Base-by-base conservation (phyloP, 23 red algal species). In the Gracilaria gracilis region DNA sequence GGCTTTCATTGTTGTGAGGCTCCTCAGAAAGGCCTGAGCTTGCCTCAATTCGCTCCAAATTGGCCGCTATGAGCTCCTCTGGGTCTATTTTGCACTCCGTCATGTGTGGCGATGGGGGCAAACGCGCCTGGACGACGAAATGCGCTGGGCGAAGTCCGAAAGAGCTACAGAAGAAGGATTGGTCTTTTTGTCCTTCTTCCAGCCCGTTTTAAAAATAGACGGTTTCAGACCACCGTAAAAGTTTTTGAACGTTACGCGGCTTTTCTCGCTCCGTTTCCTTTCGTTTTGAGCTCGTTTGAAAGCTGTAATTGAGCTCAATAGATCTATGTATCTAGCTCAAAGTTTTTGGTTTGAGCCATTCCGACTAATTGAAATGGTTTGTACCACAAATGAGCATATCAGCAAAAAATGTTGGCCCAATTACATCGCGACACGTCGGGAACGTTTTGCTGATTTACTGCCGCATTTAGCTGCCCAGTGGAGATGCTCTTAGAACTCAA, bases 1-100 rank as follows among this genome's bases (percentile, higher is more conserved):
- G 96, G 93, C 94, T 21, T 75, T 98, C 53, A 53, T 95, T 29
- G 28, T 80, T 46, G 42, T 11, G 42, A 7, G 11, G 42, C 42
- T 46, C 11, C 5, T 46, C 58, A 73, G 88, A 20, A 91, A 67
- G 83, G 85, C 67, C 19, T 87, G 93, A 35, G 93, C 59, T 2
- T 46, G 42, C 42, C 42, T 11, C 42, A 46, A 46, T 46, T 4
- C 11, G 42, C 42, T 4, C 23, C 6, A 64, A 3, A 5, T 64
- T 15, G 3, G 21, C 58, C 58, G 58, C 58, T 9, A 64, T 15
- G 27, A 64, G 21, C 27, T 64, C 58, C 16, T 64, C 58, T 27
- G 27, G 27, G 58, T 64, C 58, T 7, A 64, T 64, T 3, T 29
- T 7, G 27, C 21, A n/a, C 23, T 64, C 58, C 23, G 21, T 29